Evolutionary conservation across 495 filamentous ascomycete genomes (phyloP).

Genomic region (Lindgomyces ingoldianus): DNA sequence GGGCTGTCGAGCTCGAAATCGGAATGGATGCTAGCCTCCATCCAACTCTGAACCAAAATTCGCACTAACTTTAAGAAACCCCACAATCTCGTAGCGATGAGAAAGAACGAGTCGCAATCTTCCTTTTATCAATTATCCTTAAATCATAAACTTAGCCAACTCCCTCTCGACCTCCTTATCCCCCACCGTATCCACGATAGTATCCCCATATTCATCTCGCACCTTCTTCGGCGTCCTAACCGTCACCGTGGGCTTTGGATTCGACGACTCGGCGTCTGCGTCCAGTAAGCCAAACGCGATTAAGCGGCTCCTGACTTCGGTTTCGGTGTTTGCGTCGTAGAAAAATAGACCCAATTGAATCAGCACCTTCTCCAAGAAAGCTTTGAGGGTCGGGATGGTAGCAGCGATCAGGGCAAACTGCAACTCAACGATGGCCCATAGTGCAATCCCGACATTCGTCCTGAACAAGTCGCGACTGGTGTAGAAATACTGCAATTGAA

Average conservation of each 20-base stretch:
- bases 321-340: conserved; percentile 20
- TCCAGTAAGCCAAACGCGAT: conserved; percentile 24
- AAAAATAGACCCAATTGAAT: conserved; percentile 23
- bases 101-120: too few species aligned
- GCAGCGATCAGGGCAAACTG: conserved; percentile 29
- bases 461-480: conserved; percentile 17
- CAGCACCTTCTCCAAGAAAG: conserved; percentile 16
- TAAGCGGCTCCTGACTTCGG: conserved; percentile 1
- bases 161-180: conserved; percentile 13
- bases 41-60: too few species aligned
- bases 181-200: background rate
- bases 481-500: conserved; percentile 19
- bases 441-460: conserved; percentile 14
- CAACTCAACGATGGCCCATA: conserved; percentile 27
- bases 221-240: conserved; percentile 9
- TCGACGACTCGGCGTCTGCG: background rate
- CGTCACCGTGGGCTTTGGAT: background rate
- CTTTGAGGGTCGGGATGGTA: conserved; percentile 25
- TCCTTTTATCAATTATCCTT: too few species aligned
- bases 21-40: too few species aligned
- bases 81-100: too few species aligned
- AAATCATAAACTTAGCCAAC: background rate
- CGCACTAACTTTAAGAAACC: too few species aligned
- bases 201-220: conserved; percentile 24
- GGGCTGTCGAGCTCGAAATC: too few species aligned